Base-by-base conservation (phyloP, 2,329 filamentous ascomycete genomes). In the Botrytis porri region DNA sequence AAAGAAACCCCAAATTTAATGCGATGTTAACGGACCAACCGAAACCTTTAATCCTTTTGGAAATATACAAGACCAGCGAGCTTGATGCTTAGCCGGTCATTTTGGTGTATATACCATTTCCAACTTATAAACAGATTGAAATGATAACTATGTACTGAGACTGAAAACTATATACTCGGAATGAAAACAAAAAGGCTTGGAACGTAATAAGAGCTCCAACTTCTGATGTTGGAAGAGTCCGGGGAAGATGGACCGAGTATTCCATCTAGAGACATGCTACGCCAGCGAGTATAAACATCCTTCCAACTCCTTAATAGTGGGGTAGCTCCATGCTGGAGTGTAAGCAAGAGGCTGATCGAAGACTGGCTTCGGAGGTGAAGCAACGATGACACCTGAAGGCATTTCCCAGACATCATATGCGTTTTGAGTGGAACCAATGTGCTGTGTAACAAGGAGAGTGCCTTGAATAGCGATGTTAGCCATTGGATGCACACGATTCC, bases 331-430 rank as follows among this genome's bases (percentile, higher is more conserved):
- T 69, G 10, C 54, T 61, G 37, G 25, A 35, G 32, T 29, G 59
- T 63, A 62, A 22, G 57, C 9, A 35, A 61, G 35, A 22, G 57
- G 69, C n/a, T 59, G 6, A 29, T 69, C 37, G 20, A 69, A 69
- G 25, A 51, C 51, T 60, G 48, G 51, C 39, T 45, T 59, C 8
- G 66, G 37, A 6, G 66, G 37, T 25, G 51, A 37, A 43, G 48
- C 66, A 45, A 69, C 54, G 22, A 67, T 57, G 9, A 57, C 35
- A 12, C 18, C 48, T n/a, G n/a, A 54, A 29, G 64, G 45, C 45
- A 41, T 39, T n/a, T 67, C 64, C 48, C 64, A 67, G 16, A 48
- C 64, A 54, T 57, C 57, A 70, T 70, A 70, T 43, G 69, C 69
- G 29, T 63, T 62, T 25, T 63, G 69, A 45, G 69, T 70, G 32